A percentile compares a stretch with the other conserved stretches of the same genome.
phyloP scores from a whole-genome alignment of 2,329 filamentous ascomycete genomes.

The Zalaria obscura region DNA sequence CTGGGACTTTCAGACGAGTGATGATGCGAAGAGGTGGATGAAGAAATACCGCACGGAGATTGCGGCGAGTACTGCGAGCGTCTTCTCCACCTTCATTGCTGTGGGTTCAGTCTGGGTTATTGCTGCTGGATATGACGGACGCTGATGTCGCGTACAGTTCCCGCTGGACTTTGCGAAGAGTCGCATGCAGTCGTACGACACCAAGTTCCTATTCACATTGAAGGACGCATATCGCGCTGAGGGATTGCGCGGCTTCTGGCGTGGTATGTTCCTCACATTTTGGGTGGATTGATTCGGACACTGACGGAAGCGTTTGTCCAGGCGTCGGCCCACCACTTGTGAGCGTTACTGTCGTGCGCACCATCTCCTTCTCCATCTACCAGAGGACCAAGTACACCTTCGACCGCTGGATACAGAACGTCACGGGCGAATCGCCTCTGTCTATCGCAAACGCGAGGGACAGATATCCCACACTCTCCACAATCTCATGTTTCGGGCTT shows the following conservation, averaged over 20 bases:
- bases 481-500: constrained; percentile 60
- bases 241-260: constrained; percentile 35
- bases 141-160: constrained; percentile 34
- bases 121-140: neutral
- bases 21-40: constrained; percentile 41
- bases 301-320: constrained; percentile 15
- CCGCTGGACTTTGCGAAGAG: constrained; percentile 83
- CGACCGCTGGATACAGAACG: constrained; percentile 52
- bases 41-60: constrained; percentile 73
- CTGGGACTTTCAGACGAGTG: constrained; percentile 10
- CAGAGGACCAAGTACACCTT: constrained; percentile 61
- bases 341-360: constrained; percentile 63
- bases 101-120: constrained; percentile 21
- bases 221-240: constrained; percentile 52
- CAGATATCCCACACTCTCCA: constrained; percentile 58
- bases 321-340: constrained; percentile 69
- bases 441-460: constrained; percentile 56
- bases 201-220: constrained; percentile 48
- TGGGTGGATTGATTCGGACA: neutral
- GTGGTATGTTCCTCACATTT: constrained; percentile 29
- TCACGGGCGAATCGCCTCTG: constrained; percentile 56
- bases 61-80: constrained; percentile 60
- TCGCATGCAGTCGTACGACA: constrained; percentile 72
- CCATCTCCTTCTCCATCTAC: constrained; percentile 69
- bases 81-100: constrained; percentile 65